Base-by-base conservation (phyloP, 2,329 filamentous ascomycete species). In the Aspergillus neotritici region DNA sequence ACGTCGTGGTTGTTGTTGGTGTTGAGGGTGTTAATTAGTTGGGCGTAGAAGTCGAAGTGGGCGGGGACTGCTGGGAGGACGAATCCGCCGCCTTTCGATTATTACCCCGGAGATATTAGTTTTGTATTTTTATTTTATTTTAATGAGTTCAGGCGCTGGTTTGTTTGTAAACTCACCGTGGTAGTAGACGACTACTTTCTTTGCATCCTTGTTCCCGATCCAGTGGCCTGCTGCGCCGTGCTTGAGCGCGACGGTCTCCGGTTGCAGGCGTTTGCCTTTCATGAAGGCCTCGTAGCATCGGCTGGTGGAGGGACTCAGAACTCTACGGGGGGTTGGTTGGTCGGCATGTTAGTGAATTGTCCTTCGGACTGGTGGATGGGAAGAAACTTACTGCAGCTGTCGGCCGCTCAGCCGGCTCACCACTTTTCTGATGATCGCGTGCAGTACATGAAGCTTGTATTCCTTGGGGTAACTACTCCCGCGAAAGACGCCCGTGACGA, bases 61-160 rank as follows among this genome's bases (percentile, higher is more conserved):
- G 62, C 64, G 0, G 68, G 41, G 1, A 46, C 47, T 9, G 64
- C 66, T 1, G 74, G 62, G 17, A 77, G 34, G 3, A 68, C 70
- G 54, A 77, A 82, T 5, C 78, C 78, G 36, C 78, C 78, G 17
- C 74, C 73, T 76, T n/a, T n/a, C n/a, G n/a, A n/a, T 17, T 17
- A 17, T 17, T 17, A 4, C 5, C 17, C 17, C 5, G n/a, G n/a
- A n/a, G n/a, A n/a, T 17, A 17, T 17, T 17, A 4, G 5, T 17
- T 17, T 17, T 17, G 5, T 17, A 17, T 17, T 17, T 17, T 17
- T 3, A 3, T 17, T 17, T 17, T n/a, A n/a, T 17, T 17, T 5
- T 17, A 5, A 17, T 17, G 17, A 5, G 5, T 17, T 17, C 17
- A 5, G 3, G 17, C 5, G 17, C 4, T 17, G 3, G 17, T 4